Evolutionary conservation across 2,329 filamentous ascomycete genomes (phyloP).

Genomic region (Acrodontium crateriforme): DNA sequence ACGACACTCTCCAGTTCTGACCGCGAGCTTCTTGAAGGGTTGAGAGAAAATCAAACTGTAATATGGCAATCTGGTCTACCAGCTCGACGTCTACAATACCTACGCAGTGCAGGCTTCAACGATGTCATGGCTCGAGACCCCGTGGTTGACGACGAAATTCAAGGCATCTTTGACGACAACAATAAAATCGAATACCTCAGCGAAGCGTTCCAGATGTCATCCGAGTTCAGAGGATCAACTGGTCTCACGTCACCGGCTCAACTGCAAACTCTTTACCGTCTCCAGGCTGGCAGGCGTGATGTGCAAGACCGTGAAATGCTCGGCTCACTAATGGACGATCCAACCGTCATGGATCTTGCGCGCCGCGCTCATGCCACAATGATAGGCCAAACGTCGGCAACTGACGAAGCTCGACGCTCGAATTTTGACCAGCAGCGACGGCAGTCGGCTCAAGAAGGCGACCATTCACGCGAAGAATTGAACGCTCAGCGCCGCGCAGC

Average conservation of each 20-base stretch:
- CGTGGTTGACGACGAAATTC: too few species aligned
- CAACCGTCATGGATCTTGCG: slow-evolving; percentile 8
- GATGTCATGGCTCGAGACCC: too few species aligned
- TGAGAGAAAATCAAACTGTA: too few species aligned
- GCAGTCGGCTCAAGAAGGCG: slow-evolving; percentile 13
- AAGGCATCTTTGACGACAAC: too few species aligned
- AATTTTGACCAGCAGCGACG: slow-evolving; percentile 7
- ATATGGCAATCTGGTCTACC: not conserved
- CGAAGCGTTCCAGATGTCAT: slow-evolving; percentile 17
- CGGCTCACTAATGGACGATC: slow-evolving; percentile 12
- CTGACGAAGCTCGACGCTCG: not conserved
- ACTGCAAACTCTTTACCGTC: slow-evolving; percentile 15
- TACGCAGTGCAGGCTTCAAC: too few species aligned
- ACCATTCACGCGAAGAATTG: slow-evolving; percentile 16
- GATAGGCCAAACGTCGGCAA: not conserved
- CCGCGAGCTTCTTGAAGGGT: too few species aligned
- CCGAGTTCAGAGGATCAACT: slow-evolving; percentile 10
- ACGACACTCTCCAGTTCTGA: too few species aligned
- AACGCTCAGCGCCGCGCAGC: slow-evolving; percentile 16
- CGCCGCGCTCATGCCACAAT: slow-evolving; percentile 6
- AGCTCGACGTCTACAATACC: too few species aligned
- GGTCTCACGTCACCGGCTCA: slow-evolving; percentile 11
- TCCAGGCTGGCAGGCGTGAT: slow-evolving; percentile 14
- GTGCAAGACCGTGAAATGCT: slow-evolving; percentile 11
- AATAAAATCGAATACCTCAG: slow-evolving; percentile 19